Base-by-base conservation (phyloP, 1,284 basidiomycete genomes). In the Blastosporella zonata region DNA sequence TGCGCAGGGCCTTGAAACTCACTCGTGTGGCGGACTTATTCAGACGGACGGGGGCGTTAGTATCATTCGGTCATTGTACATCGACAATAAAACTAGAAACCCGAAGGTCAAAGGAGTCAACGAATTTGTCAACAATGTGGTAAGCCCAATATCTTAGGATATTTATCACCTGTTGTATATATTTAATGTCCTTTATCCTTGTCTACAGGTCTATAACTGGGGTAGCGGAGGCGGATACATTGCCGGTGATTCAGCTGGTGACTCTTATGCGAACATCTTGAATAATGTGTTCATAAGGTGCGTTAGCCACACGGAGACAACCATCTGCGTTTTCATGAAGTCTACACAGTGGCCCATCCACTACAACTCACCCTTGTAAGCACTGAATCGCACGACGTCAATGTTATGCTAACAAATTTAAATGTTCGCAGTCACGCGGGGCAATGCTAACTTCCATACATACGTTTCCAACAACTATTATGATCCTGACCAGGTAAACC, bases 41-140 rank as follows among this genome's bases (percentile, higher is more conserved):
- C 67, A 70, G 45, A 68, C 66, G n/a, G 58, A 59, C 40, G 68
- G 67, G 2, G 68, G 68, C 18, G 62, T 70, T 38, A 69, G 67
- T 43, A 70, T 70, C 43, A 59, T 70, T 44, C 62, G 68, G 6
- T 59, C 64, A 2, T 54, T 69, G 9, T 69, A 70, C 42, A 67
- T 69, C 38, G 67, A 69, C 56, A 70, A 70, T 52, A 59, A 70
- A 50, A 70, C 68, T 2, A 55, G 68, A 25, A 70, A 70, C 45
- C 68, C 68, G 10, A 70, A 70, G 44, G 68, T 70, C 20, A 69
- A 70, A 47, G 68, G 68, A 6, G 60, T 66, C 29, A 70, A 70
- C 36, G 68, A 70, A 27, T 69, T 67, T 49, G 59, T 65, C 6
- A 70, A 70, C 46, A 70, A 69, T 47, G 66, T 68, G 31, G 65